Base-by-base conservation (phyloP, 352 stramenopile genomes). In the Paralagenidium karlingii region DNA sequence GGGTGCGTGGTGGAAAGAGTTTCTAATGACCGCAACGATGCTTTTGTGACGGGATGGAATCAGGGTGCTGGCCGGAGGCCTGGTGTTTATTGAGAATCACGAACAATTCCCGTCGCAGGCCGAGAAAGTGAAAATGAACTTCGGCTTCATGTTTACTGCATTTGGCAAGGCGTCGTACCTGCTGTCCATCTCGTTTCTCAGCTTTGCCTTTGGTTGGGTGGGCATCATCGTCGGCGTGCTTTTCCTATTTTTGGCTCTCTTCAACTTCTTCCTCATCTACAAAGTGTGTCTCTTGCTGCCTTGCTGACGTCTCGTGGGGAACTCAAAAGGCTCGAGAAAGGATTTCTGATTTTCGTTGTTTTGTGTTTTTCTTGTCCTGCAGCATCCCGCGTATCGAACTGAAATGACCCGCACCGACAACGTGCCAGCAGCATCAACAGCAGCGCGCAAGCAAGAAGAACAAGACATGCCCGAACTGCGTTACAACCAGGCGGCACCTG, bases 211-310 rank as follows among this genome's bases (percentile, higher is more conserved):
- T 51, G 76, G 76, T 47, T 80, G 59, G 61, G 73, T 90, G 22
- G 76, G 76, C 56, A 78, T 64, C 39, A 55, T 87, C 44, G 53
- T 87, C 24, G 76, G 76, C 38, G 46, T 76, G 15, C 76, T 73
- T 45, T 84, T 90, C 53, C 60, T 90, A 32, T 41, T 80, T 25
- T 45, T 90, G 24, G 73, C 73, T 18, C 49, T 82, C 2, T 87
- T 90, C 49, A 90, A 90, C 60, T 90, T 87, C 55, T 90, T 90
- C 62, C 61, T 90, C 45, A 90, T 90, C 49, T 47, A 70, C 40
- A 59, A n/a, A n/a, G n/a, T n/a, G n/a, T n/a, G n/a, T n/a, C n/a
- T n/a, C n/a, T n/a, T n/a, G n/a, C n/a, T n/a, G n/a, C n/a, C n/a
- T n/a, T n/a, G n/a, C n/a, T n/a, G n/a, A n/a, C n/a, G n/a, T n/a